phyloP scores from a whole-genome alignment of 2,329 filamentous ascomycete species.

The Plenodomus tracheiphilus region DNA sequence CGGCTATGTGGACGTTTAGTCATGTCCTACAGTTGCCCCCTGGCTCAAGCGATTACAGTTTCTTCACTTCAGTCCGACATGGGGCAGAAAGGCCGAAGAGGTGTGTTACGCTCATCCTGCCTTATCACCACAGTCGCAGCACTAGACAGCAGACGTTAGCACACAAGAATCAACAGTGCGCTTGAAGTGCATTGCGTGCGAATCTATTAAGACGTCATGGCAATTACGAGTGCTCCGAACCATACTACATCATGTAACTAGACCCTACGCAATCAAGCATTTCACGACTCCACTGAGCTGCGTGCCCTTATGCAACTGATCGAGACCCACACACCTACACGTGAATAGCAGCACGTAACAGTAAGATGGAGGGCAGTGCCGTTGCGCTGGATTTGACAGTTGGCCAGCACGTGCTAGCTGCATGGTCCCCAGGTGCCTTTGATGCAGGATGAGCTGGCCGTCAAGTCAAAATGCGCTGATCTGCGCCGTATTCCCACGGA shows the following conservation, averaged over 20 bases:
- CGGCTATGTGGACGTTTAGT: too few relatives aligned
- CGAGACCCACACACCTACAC: background rate
- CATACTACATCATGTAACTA: too few relatives aligned
- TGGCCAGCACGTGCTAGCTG: constrained; percentile 5
- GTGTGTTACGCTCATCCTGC: too few relatives aligned
- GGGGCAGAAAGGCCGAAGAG: too few relatives aligned
- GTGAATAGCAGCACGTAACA: background rate
- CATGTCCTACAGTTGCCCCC: too few relatives aligned
- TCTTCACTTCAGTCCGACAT: too few relatives aligned
- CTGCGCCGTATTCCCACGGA: constrained; percentile 30
- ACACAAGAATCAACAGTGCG: background rate
- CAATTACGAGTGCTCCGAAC: constrained; percentile 1
- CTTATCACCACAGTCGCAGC: too few relatives aligned
- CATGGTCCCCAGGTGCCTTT: background rate
- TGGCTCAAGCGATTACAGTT: too few relatives aligned
- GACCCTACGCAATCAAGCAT: constrained; percentile 3
- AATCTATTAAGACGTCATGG: constrained; percentile 1
- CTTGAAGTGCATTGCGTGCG: background rate
- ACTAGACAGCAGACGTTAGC: constrained; percentile 6
- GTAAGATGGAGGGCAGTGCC: background rate
- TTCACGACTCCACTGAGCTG: background rate
- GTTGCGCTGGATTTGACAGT: constrained; percentile 4
- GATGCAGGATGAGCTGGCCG: constrained; percentile 46
- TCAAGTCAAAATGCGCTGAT: constrained; percentile 27
- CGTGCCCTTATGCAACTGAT: constrained; percentile 3